Base-by-base conservation (phyloP, 352 stramenopile genomes). In the Elongisporangium anandrum region DNA sequence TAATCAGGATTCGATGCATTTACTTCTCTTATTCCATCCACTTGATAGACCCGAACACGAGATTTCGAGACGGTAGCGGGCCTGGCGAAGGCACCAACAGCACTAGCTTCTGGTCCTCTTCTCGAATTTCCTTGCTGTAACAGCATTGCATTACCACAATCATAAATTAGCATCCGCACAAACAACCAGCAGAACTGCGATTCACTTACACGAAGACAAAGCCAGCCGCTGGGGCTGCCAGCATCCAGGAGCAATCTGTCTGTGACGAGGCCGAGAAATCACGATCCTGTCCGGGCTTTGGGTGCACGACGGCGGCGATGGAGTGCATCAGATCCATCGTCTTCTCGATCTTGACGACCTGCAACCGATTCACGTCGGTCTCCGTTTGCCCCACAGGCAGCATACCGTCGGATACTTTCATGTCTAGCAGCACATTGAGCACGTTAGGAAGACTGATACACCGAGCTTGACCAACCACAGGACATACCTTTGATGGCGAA, bases 161-260 rank as follows among this genome's bases (percentile, higher is more conserved):
- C n/a, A n/a, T n/a, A n/a, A n/a, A n/a, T n/a, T n/a, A n/a, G n/a
- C n/a, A n/a, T n/a, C 17, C 19, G 9, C 21, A 64, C 22, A 39
- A 38, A n/a, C 62, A 41, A 50, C 45, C 34, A 60, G 5, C 26
- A 54, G 38, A 10, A 56, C 12, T 41, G 9, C 20, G 13, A 1
- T n/a, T n/a, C 1, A 83, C 83, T 52, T 80, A 95, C 86, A 95
- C 75, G 64, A 90, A 89, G 16, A 95, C 84, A 60, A 94, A 95
- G 15, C 86, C 86, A 34, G 85, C 86, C 24, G 84, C 79, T 0
- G 82, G 79, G 0, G 77, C 64, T 45, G 61, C 55, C 23, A 95
- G 68, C 48, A 92, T 63, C 81, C 80, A 88, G 22, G 80, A 82
- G 49, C 79, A 64, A 54, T 92, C 77, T 49, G 73, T 55, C 21